Base-by-base conservation (phyloP, 176 grass and related monocot species). In the Eragrostis nindensis region DNA sequence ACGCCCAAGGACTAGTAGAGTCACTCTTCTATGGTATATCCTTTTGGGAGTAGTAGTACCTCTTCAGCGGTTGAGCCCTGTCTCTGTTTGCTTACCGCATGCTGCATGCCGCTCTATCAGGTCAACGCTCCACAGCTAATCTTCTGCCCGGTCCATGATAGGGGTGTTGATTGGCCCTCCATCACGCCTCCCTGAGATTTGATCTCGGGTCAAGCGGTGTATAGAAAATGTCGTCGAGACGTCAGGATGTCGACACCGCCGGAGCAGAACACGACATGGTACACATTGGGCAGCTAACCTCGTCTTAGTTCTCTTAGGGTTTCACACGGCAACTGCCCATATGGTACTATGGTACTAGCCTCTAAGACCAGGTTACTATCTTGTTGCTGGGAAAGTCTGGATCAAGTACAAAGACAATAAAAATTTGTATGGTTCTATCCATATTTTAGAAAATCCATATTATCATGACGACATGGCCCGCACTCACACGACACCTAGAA, bases 201-300 rank as follows among this genome's bases (percentile, higher is more conserved):
- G 11, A 29, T 41, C 25, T 45, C 26, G 22, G 41, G 65, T 77
- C 54, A 85, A 78, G 30, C 52, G 12, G 6, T 0, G 18, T 13
- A 29, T 1, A 70, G 4, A 78, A 62, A 40, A 43, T 48, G n/a
- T 14, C 26, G 26, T 64, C 12, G 32, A 74, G 14, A 54, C n/a
- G n/a, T 62, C 18, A 49, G 66, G 55, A 60, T 85, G 83, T 85
- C 83, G 74, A 85, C 74, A 78, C 65, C 10, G 3, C 60, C 18
- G 26, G 64, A 17, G 12, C 21, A 49, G 13, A 57, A 44, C 26
- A 46, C 18, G 65, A 77, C 82, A 84, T 5, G 11, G 12, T 52
- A 11, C 12, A 59, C n/a, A 12, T 55, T 66, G 45, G 11, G 45
- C 14, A 29, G n/a, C 2, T 12, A 62, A 61, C 19, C 53, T 62